phyloP scores from a whole-genome alignment of 2,329 filamentous ascomycete species.

The Pseudogymnoascus sp. region DNA sequence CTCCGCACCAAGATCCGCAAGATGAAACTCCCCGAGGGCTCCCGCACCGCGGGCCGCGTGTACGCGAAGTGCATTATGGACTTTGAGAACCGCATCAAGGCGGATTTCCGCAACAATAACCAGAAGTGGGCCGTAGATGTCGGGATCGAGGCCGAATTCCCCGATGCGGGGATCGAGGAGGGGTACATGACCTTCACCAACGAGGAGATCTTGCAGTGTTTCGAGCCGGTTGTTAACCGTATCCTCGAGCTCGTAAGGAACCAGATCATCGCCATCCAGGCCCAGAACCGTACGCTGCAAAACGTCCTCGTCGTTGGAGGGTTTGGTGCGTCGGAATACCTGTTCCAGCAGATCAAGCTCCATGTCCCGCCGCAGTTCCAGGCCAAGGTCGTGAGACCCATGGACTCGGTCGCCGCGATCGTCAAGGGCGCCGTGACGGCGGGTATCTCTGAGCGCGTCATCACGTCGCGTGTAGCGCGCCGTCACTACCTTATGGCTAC shows the following conservation, averaged over 20 bases:
- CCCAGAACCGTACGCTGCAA: slow-evolving; percentile 87
- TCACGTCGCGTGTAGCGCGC: slow-evolving; percentile 94
- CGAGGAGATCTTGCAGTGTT: slow-evolving; percentile 97
- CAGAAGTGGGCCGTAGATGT: slow-evolving; percentile 99
- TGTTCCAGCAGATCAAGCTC: slow-evolving; percentile 98
- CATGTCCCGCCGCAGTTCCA: slow-evolving; percentile 98
- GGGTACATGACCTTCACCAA: slow-evolving; percentile 99
- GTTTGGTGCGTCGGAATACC: slow-evolving; percentile 95
- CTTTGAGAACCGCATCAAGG: slow-evolving; percentile 99
- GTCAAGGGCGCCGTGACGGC: slow-evolving; percentile 97
- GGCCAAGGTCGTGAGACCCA: slow-evolving; percentile 93
- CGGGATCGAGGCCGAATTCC: slow-evolving; percentile 96
- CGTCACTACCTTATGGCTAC: slow-evolving; percentile 99
- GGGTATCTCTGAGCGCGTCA: slow-evolving; percentile 91
- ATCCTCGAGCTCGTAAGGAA: slow-evolving; percentile 94
- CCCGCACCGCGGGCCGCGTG: slow-evolving; percentile 93
- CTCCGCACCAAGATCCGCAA: slow-evolving; percentile 95
- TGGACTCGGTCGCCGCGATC: slow-evolving; percentile 98
- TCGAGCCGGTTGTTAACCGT: slow-evolving; percentile 94
- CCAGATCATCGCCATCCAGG: slow-evolving; percentile 98
- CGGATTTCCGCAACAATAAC: slow-evolving; percentile 97
- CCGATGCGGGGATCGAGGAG: slow-evolving; percentile 95
- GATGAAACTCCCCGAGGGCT: slow-evolving; percentile 97
- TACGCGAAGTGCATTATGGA: slow-evolving; percentile 99
- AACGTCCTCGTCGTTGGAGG: slow-evolving; percentile 97